Conservation (phyloP, 306 rosid genomes). For the Hippophae tibetana region DNA sequence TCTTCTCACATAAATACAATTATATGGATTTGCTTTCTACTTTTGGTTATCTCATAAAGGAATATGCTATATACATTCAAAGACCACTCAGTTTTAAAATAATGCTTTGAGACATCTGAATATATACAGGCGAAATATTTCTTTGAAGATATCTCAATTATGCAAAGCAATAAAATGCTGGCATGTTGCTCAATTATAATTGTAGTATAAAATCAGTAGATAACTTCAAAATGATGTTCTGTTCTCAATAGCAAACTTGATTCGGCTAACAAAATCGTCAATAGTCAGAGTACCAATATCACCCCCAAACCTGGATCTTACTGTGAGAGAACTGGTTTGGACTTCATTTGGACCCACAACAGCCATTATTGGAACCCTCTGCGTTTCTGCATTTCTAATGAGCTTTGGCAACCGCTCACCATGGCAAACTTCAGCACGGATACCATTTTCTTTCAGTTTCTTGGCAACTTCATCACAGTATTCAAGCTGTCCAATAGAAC, state of each 20-base stretch:
- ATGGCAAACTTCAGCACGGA: constrained; percentile 71
- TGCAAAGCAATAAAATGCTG: no score
- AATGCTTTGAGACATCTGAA: no score
- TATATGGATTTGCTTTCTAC: no score
- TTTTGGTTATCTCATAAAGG: no score
- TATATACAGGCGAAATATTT: no score
- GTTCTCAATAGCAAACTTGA: constrained; percentile 44
- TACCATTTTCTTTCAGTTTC: constrained; percentile 52
- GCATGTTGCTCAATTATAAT: no score
- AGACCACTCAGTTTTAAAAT: no score
- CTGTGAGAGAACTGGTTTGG: constrained; percentile 59
- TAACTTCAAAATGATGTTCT: constrained; percentile 37
- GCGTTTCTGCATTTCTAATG: constrained; percentile 90
- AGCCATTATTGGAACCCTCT: constrained; percentile 85
- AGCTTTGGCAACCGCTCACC: constrained; percentile 92
- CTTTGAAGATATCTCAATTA: no score
- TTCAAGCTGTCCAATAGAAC: constrained; percentile 43
- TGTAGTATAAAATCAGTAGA: neutral
- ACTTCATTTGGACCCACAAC: constrained; percentile 89
- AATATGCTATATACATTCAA: no score
- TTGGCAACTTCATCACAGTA: constrained; percentile 60
- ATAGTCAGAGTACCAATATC: constrained; percentile 71
- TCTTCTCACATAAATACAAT: no score
- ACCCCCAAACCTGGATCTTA: constrained; percentile 80
- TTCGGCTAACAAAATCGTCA: constrained; percentile 64